Base-by-base conservation (phyloP, 257 asterid genomes). In the Oldenlandia corymbosa region DNA sequence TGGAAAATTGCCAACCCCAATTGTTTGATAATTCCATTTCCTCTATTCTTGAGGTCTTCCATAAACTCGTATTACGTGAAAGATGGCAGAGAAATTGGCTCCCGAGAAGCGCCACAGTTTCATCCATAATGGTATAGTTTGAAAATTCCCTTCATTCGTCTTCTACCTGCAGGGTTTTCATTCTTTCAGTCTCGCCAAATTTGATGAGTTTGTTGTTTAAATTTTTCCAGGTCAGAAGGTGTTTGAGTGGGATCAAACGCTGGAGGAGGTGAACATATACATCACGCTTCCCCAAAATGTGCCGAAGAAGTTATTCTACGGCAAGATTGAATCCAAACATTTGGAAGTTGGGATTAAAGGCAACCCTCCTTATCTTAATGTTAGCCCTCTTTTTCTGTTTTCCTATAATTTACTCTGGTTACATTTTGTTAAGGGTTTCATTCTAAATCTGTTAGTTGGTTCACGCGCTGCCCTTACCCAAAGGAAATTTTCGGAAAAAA, bases 161-260 rank as follows among this genome's bases (percentile, higher is more conserved):
- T 10, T 56, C n/a, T 42, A 3, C 17, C 21, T 23, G 10, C 23
- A 7, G 10, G 1, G 24, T 42, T 30, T 17, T 17, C 10, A 18
- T 28, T 1, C 12, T 9, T 54, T 12, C 27, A 27, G 17, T 28
- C 24, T 54, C 13, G 14, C 21, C 17, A 28, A 26, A 39, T 54
- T 55, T 43, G 5, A n/a, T 54, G 7, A 14, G 28, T 30, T 67
- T 61, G 36, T 37, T 55, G 21, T 54, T 24, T 24, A 37, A n/a
- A 11, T 47, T 62, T 54, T 74, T 75, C 47, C 78, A 90, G 99
- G 95, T 60, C 87, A 87, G 83, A 88, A 88, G 80, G 96, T 93
- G 65, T 93, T 93, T 30, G 96, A 93, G 34, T 93, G 99, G 99
- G 99, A 93, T 66, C 99, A 93, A 74, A 93, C 96, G 52, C 81